Conservation (phyloP, 345 rosid species). For the Tarenaya hassleriana region DNA sequence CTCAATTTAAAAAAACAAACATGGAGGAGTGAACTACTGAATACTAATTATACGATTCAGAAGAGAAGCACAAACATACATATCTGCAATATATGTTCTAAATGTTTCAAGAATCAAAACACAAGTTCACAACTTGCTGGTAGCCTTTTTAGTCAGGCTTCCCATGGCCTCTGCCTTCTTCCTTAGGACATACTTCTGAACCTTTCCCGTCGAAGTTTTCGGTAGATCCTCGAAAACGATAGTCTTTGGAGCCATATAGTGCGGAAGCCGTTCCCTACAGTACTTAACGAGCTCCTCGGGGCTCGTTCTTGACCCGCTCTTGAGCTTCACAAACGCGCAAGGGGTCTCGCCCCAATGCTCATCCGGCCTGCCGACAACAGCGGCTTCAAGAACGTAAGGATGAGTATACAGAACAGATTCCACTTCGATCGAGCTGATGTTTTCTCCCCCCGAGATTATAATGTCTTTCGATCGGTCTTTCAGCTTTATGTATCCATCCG, state of each 20-base stretch:
- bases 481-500: slow-evolving; percentile 64
- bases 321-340: slow-evolving; percentile 68
- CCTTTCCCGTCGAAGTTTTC: slow-evolving; percentile 70
- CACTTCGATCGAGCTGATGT: slow-evolving; percentile 65
- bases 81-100: no score
- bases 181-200: slow-evolving; percentile 52
- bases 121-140: slow-evolving; percentile 50
- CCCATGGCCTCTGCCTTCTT: slow-evolving; percentile 60
- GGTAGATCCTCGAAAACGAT: slow-evolving; percentile 66
- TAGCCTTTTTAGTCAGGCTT: slow-evolving; percentile 42
- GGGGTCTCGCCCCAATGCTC: slow-evolving; percentile 76
- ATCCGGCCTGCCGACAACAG: slow-evolving; percentile 71
- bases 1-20: no score
- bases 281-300: slow-evolving; percentile 47
- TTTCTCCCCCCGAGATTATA: slow-evolving; percentile 74
- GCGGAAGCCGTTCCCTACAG: slow-evolving; percentile 50
- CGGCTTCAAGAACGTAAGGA: slow-evolving; percentile 64
- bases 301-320: slow-evolving; percentile 35
- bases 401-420: slow-evolving; percentile 58
- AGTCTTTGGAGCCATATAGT: slow-evolving; percentile 60
- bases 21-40: no score
- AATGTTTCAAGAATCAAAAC: background rate
- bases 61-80: no score
- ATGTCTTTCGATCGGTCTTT: slow-evolving; percentile 75
- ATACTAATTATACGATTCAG: no score